phyloP scores from a whole-genome alignment of 179 eudicot species.

The Silene noctiflora region DNA sequence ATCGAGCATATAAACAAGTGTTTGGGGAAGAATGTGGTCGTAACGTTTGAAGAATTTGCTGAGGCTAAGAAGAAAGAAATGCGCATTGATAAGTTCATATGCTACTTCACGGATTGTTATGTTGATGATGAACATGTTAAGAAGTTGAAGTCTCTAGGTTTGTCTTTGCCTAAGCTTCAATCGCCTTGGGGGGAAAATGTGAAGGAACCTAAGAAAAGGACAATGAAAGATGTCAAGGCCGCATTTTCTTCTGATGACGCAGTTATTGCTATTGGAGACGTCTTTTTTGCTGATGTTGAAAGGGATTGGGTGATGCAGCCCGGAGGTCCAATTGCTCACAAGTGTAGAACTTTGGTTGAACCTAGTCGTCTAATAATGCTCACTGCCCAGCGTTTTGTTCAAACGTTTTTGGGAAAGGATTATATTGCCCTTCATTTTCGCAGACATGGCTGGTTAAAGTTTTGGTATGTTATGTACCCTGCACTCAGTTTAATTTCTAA shows the following conservation, averaged over 20 bases:
- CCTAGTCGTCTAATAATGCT: slow-evolving; percentile 82
- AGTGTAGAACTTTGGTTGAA: slow-evolving; percentile 82
- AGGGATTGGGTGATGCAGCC: slow-evolving; percentile 94
- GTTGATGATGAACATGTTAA: slow-evolving; percentile 80
- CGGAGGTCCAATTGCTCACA: slow-evolving; percentile 95
- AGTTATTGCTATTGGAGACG: slow-evolving; percentile 94
- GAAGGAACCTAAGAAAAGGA: slow-evolving; percentile 65
- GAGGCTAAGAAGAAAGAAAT: slow-evolving; percentile 62
- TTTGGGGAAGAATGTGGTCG: slow-evolving; percentile 73
- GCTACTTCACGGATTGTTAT: slow-evolving; percentile 81
- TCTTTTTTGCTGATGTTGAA: slow-evolving; percentile 86
- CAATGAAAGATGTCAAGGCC: slow-evolving; percentile 53
- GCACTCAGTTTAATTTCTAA: neutral
- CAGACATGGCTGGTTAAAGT: slow-evolving; percentile 92
- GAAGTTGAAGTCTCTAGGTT: slow-evolving; percentile 75
- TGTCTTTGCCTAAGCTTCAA: slow-evolving; percentile 67
- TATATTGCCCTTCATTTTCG: slow-evolving; percentile 91
- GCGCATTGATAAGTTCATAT: slow-evolving; percentile 73
- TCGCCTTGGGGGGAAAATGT: slow-evolving; percentile 87
- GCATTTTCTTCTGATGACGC: slow-evolving; percentile 72
- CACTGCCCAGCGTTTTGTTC: slow-evolving; percentile 93
- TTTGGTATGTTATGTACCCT: slow-evolving; percentile 58
- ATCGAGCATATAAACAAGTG: slow-evolving; percentile 86
- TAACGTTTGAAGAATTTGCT: slow-evolving; percentile 71
- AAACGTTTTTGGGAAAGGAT: slow-evolving; percentile 83